Conservation (phyloP, 2,329 filamentous ascomycete species). For the Cercospora brassicicola region DNA sequence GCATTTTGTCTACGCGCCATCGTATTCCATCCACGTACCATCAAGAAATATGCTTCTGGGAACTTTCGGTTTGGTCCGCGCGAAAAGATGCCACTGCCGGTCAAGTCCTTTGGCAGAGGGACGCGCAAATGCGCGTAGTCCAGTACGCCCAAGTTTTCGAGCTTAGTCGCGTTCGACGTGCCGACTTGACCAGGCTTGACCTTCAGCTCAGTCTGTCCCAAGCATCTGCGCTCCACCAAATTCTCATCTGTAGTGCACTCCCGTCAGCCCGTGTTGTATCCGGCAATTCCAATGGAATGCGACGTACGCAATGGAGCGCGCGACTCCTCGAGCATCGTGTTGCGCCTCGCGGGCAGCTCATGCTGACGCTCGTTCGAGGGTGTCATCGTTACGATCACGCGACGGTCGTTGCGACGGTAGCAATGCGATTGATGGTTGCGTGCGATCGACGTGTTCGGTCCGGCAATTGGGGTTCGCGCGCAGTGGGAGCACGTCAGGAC, state of each 20-base stretch:
- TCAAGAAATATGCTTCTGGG: conserved; percentile 93
- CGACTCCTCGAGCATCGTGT: conserved; percentile 64
- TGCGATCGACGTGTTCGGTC: conserved; percentile 7
- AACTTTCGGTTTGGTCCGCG: conserved; percentile 60
- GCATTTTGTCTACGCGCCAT: conserved; percentile 11
- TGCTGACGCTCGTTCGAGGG: conserved; percentile 13
- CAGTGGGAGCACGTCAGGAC: conserved; percentile 1
- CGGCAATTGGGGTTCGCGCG: neutral
- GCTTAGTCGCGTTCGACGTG: conserved; percentile 68
- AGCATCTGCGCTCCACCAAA: conserved; percentile 77
- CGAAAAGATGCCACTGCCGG: conserved; percentile 86
- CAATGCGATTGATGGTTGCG: conserved; percentile 5
- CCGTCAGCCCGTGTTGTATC: conserved; percentile 19
- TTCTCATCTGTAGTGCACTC: conserved; percentile 45
- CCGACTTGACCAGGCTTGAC: conserved; percentile 76
- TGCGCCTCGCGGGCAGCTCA: conserved; percentile 60
- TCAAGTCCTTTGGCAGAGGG: conserved; percentile 85
- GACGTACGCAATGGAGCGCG: conserved; percentile 64
- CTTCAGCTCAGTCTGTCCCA: conserved; percentile 88
- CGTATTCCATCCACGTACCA: conserved; percentile 49
- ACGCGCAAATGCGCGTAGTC: conserved; percentile 96
- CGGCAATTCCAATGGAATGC: conserved; percentile 6
- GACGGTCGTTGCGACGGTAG: neutral
- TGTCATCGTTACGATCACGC: conserved; percentile 5
- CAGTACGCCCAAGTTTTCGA: conserved; percentile 75